Evolutionary conservation across 768 basidiomycete genomes (phyloP).

Genomic region (Leccinum longicurvipes): DNA sequence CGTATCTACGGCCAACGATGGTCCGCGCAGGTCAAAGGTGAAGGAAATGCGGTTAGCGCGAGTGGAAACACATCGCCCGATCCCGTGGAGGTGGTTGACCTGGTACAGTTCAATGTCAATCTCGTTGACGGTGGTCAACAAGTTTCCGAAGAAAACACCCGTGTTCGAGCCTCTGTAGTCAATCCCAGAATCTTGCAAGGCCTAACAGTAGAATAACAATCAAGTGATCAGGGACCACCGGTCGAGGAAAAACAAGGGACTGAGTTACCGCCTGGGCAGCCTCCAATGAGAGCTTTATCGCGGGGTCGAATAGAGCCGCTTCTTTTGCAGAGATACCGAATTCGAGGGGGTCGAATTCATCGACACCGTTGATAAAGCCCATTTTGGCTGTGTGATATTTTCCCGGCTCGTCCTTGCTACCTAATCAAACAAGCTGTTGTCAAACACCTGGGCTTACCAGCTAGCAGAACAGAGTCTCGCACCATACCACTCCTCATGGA

Average conservation of each 20-base stretch:
- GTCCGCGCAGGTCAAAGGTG: slow-evolving; percentile 39
- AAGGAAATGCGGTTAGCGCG: slow-evolving; percentile 35
- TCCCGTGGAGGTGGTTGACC: slow-evolving; percentile 25
- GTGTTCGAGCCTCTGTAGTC: slow-evolving; percentile 42
- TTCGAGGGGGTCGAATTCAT: slow-evolving; percentile 34
- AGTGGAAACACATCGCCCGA: slow-evolving; percentile 29
- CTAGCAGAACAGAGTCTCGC: neutral
- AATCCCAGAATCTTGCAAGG: slow-evolving; percentile 46
- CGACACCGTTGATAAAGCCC: slow-evolving; percentile 30
- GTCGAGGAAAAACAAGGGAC: no score
- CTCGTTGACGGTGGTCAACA: slow-evolving; percentile 27
- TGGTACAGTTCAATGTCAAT: slow-evolving; percentile 27
- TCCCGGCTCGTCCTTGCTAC: slow-evolving; percentile 31
- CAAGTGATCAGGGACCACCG: neutral
- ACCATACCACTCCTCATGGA: slow-evolving; percentile 32
- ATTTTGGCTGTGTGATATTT: slow-evolving; percentile 28
- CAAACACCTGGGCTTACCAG: no score
- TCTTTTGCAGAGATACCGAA: slow-evolving; percentile 33
- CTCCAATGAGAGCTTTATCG: slow-evolving; percentile 29
- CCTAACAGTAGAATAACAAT: slow-evolving; percentile 2
- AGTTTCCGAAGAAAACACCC: slow-evolving; percentile 39
- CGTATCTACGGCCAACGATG: slow-evolving; percentile 45
- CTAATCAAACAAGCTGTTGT: slow-evolving; percentile 3
- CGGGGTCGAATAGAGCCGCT: slow-evolving; percentile 29
- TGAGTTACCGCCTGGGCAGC: slow-evolving; percentile 26